Base-by-base conservation (phyloP, 2,329 filamentous ascomycete species). In the Lachnellula cervina region DNA sequence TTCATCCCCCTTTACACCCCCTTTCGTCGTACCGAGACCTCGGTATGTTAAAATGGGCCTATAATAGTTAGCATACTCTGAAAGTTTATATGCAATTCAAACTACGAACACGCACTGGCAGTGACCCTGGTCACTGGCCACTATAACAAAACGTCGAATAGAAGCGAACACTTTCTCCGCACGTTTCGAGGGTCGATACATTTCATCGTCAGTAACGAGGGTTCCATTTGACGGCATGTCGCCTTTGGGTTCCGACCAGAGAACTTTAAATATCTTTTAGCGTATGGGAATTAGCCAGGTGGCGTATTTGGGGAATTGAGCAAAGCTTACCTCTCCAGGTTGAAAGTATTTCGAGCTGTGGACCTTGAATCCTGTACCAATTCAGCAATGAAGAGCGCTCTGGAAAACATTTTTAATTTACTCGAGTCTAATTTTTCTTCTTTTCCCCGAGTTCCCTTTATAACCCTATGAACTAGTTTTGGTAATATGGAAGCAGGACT, bases 1-100 rank as follows among this genome's bases (percentile, higher is more conserved):
- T 6, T 60, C 35, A 3, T 49, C 37, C 0, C 55, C 28, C 17
- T 61, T 52, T 2, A 64, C 55, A 11, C 62, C 62, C 0, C 23
- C 23, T 37, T 66, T 66, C 1, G 6, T 52, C 0, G 55, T 53
- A 2, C n/a, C n/a, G n/a, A n/a, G n/a, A n/a, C 47, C 64, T 49
- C 52, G 49, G 34, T 66, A 66, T 1, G 63, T 65, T 5, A 60
- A 47, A 14, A 65, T 60, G 2, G 63, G 61, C 34, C 63, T 65
- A 35, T 11, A 5, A 21, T 7, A 47, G 42, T 55, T 35, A 52
- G 43, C 17, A 19, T 23, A 13, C 5, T 16, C 5, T 21, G 16
- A 11, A 14, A 17, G 3, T 48, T 32, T 32, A 11, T 14, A 1
- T 1, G 9, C 2, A 37, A 37, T 16, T 11, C 4, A 25, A 37